These are phyloP conservation scores for Alternaria sp. DNA, from an alignment of 2,329 filamentous ascomycete species.

Conservation along the genomic window DNA sequence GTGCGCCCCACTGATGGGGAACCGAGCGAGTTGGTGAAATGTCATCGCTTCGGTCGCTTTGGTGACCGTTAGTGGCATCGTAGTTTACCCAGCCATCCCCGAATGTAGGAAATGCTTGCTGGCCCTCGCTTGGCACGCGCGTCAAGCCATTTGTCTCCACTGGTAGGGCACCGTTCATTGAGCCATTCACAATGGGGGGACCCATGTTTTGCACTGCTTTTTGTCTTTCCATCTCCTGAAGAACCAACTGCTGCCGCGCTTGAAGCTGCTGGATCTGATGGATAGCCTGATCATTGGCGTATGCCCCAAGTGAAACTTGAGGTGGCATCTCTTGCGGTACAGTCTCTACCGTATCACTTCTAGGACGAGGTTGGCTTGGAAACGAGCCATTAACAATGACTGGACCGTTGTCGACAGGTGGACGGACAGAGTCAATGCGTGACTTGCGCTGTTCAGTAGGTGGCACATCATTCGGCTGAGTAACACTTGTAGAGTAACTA, in stretches of 20 bases:
- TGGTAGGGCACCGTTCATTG: slow-evolving; percentile 25
- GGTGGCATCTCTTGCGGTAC: slow-evolving; percentile 30
- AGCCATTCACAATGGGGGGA: slow-evolving; percentile 39
- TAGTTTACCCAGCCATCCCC: slow-evolving; percentile 42
- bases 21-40: slow-evolving; percentile 42
- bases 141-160: slow-evolving; percentile 33
- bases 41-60: slow-evolving; percentile 33
- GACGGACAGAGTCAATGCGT: slow-evolving; percentile 40
- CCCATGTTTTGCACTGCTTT: slow-evolving; percentile 33
- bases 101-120: slow-evolving; percentile 38
- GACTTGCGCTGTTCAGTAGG: slow-evolving; percentile 35
- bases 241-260: slow-evolving; percentile 42
- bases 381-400: slow-evolving; percentile 54
- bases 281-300: slow-evolving; percentile 32
- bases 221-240: slow-evolving; percentile 47
- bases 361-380: slow-evolving; percentile 36
- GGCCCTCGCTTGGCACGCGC: slow-evolving; percentile 34
- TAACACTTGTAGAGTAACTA: slow-evolving; percentile 49
- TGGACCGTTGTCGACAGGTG: slow-evolving; percentile 42
- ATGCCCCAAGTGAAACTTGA: slow-evolving; percentile 35
- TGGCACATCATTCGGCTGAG: slow-evolving; percentile 20
- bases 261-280: slow-evolving; percentile 40
- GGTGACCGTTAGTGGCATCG: slow-evolving; percentile 35
- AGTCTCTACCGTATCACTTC: slow-evolving; percentile 39
- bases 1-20: slow-evolving; percentile 42